These are phyloP conservation scores for Lentinula edodes DNA, from an alignment of 768 basidiomycete genomes.

Conservation along the genomic window DNA sequence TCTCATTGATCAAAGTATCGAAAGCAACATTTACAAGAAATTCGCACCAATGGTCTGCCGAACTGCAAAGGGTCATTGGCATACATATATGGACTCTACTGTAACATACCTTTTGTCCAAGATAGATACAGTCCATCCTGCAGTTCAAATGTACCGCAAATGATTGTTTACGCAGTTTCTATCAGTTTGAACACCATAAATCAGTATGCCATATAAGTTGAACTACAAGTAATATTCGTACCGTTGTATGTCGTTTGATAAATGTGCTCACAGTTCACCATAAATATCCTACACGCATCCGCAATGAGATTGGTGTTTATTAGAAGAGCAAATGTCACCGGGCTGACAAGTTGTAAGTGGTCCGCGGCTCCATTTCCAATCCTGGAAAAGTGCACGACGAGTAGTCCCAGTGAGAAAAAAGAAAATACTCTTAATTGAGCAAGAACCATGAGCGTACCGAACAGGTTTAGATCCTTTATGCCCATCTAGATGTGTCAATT, in stretches of 20 bases:
- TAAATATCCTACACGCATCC: conserved; percentile 77
- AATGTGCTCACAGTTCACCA: conserved; percentile 69
- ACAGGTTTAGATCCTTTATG: conserved; percentile 84
- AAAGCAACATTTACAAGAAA: not conserved
- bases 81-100: not conserved
- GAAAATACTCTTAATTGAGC: not conserved
- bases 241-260: not conserved
- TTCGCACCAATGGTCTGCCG: conserved; percentile 62
- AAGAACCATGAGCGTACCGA: conserved; percentile 26
- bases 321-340: not conserved
- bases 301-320: not conserved
- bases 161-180: not conserved
- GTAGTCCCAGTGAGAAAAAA: too few relatives aligned
- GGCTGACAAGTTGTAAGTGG: conserved; percentile 70
- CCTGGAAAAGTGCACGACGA: conserved; percentile 19
- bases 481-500: conserved; percentile 82
- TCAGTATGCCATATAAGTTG: not conserved
- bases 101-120: conserved; percentile 79
- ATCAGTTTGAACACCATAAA: not conserved
- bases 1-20: not conserved
- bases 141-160: not conserved
- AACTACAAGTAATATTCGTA: not conserved
- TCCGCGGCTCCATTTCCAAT: conserved; percentile 97
- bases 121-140: conserved; percentile 95
- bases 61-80: conserved; percentile 33